Evolutionary conservation across 331 rosid genomes (phyloP), one percentile per base, ranked within the genome.

Genomic region (Malus hybrid): DNA sequence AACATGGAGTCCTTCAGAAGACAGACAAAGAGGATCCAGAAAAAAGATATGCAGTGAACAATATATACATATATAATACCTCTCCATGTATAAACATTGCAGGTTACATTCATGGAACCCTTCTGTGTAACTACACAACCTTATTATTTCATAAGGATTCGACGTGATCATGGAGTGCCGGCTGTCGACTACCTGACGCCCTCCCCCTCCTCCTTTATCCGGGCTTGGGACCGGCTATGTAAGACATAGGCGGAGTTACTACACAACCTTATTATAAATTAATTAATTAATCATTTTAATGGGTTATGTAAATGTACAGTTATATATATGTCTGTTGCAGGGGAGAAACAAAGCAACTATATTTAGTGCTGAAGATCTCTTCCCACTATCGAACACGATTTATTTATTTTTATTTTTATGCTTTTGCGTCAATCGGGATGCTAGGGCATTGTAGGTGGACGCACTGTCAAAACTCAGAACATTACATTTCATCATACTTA

Each of bases 361-460:
- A 44, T 73, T 73, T 67, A 71, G 81, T 73, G 70, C 75, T 58
- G 80, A 75, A 84, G 48, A 42, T 42, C 48, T 86, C 80, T 80
- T 42, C 48, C 48, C 48, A 11, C 78, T 83, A 46, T 24, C 34
- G 57, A 73, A 73, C 66, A 50, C 82, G 80, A 42, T 73, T 78
- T 58, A 5, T 22, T 3, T 48, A 29, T 2, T 20, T 57, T 57
- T 57, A 3, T 18, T n/a, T 66, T 81, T 55, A 78, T 53, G 14
- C 22, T 39, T 74, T 85, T 58, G 75, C 77, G 64, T 28, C 71
- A 78, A 73, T 83, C 91, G 86, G 82, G 82, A 77, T 70, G 60
- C 75, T 79, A 77, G 87, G 80, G 80, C 86, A 84, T 69, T 87
- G 94, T 82, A 89, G 61, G 55, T 77, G 85, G 88, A 86, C 92